Conservation (phyloP, 1,284 basidiomycete genomes). For the Neonothopanus nambi region DNA sequence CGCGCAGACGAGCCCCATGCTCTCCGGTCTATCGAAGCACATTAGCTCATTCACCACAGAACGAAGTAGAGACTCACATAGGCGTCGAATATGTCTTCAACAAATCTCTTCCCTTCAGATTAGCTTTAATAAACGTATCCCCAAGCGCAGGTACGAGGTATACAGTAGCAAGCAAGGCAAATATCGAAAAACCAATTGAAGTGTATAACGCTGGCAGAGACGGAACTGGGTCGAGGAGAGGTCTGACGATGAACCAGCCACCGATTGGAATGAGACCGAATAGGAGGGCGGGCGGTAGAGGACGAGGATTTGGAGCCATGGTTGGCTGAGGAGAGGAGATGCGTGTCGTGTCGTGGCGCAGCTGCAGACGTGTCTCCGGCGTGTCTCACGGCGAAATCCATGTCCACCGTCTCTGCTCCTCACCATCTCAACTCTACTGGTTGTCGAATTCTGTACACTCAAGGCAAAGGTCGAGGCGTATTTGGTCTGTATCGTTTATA, state of each 20-base stretch:
- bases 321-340: constrained; percentile 1
- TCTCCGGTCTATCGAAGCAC: constrained; percentile 75
- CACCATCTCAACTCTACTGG: constrained; percentile 37
- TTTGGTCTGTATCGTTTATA: constrained; percentile 48
- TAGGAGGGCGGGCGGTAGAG: constrained; percentile 53
- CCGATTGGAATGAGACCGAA: constrained; percentile 63
- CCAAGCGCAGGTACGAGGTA: constrained; percentile 77
- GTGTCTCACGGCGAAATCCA: no score
- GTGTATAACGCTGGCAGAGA: constrained; percentile 69
- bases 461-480: constrained; percentile 62
- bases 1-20: constrained; percentile 88
- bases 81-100: constrained; percentile 73
- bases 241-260: constrained; percentile 67
- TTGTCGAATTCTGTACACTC: constrained; percentile 35
- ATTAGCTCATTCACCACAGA: background rate
- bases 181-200: constrained; percentile 78
- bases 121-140: constrained; percentile 72
- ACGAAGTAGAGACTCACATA: constrained; percentile 60
- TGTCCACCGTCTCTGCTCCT: no score
- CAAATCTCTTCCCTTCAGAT: constrained; percentile 79
- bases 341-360: background rate
- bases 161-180: constrained; percentile 74
- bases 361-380: background rate
- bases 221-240: constrained; percentile 66
- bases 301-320: constrained; percentile 37